Evolutionary conservation across 306 rosid genomes (phyloP).

Genomic region (Citrullus mucosospermus): DNA sequence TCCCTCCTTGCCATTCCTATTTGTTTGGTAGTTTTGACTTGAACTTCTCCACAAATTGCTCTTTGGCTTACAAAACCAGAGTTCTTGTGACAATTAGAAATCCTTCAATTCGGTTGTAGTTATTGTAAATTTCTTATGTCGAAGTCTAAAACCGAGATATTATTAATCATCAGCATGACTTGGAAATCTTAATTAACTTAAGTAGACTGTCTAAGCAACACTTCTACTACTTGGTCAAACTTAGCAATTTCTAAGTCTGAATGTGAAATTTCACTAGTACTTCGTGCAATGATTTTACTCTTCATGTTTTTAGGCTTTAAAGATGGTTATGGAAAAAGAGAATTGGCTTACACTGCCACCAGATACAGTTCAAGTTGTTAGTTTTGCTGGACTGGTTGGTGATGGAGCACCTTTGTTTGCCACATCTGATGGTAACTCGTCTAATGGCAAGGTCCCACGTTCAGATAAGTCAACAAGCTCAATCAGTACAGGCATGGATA

Average conservation of each 20-base stretch:
- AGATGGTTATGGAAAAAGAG: conserved; percentile 94
- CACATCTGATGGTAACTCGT: conserved; percentile 36
- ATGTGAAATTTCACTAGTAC: background rate
- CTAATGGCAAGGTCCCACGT: conserved; percentile 23
- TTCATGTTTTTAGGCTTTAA: conserved; percentile 49
- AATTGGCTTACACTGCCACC: conserved; percentile 68
- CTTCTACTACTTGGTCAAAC: background rate
- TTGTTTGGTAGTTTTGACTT: background rate
- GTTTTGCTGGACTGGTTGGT: conserved; percentile 96
- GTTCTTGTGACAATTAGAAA: background rate
- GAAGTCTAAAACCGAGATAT: no score
- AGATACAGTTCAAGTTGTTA: conserved; percentile 64
- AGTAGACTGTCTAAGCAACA: background rate
- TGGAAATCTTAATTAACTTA: background rate
- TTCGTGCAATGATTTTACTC: background rate
- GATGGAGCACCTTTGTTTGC: conserved; percentile 88
- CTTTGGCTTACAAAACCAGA: background rate
- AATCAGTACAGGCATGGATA: conserved; percentile 31
- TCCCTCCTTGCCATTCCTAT: background rate
- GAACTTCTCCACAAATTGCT: background rate
- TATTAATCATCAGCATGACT: background rate
- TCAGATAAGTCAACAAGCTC: conserved; percentile 36
- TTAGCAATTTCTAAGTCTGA: background rate
- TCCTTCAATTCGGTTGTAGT: background rate
- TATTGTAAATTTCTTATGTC: background rate